Evolutionary conservation across 2,329 filamentous ascomycete species (phyloP).

Genomic region (Lachnellula occidentalis): DNA sequence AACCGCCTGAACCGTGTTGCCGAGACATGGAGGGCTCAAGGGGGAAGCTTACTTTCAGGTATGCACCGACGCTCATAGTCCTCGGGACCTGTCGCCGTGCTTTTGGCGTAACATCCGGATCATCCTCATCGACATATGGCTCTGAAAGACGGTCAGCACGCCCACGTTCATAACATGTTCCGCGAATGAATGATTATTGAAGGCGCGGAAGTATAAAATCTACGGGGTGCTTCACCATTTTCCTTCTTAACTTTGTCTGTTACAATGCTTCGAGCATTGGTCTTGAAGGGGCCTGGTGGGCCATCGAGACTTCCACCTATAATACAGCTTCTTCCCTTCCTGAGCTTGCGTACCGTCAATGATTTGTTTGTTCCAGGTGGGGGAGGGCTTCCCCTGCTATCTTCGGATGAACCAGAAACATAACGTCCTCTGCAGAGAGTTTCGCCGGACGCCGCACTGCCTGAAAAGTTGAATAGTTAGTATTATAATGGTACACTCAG

Average conservation of each 20-base stretch:
- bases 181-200: background rate
- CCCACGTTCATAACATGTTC: background rate
- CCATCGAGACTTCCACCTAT: slow-evolving; percentile 16
- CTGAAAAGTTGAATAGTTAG: background rate
- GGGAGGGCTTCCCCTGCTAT: slow-evolving; percentile 27
- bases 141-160: slow-evolving; percentile 2
- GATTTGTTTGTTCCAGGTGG: slow-evolving; percentile 23
- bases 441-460: slow-evolving; percentile 19
- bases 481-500: background rate
- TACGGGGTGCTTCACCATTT: slow-evolving; percentile 3
- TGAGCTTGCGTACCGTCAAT: slow-evolving; percentile 27
- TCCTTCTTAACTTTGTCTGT: slow-evolving; percentile 8
- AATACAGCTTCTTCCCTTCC: slow-evolving; percentile 18
- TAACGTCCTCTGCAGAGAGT: slow-evolving; percentile 18
- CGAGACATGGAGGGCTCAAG: background rate
- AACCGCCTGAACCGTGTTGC: background rate
- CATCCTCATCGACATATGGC: slow-evolving; percentile 7
- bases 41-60: slow-evolving; percentile 15
- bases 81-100: slow-evolving; percentile 15
- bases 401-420: slow-evolving; percentile 18
- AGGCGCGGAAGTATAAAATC: background rate
- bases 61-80: slow-evolving; percentile 23
- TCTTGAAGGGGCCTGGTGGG: background rate
- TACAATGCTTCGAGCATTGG: background rate
- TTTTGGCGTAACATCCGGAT: slow-evolving; percentile 26